Evolutionary conservation across 164 flowering plant species (phyloP).

Genomic region (Vitis riparia): DNA sequence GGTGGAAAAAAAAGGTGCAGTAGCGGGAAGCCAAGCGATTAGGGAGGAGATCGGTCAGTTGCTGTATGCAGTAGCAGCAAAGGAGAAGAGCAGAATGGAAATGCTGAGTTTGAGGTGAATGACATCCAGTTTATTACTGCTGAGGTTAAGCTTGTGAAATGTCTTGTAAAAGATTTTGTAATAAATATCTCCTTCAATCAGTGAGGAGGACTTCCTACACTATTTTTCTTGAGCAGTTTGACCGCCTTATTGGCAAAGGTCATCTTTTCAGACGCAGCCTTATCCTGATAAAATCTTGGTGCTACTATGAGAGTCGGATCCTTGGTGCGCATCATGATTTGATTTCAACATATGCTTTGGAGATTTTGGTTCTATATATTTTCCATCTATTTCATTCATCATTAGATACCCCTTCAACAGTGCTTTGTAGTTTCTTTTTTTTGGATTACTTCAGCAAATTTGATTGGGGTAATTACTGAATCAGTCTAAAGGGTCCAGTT

Average conservation of each 20-base stretch:
- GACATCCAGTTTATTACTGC: too few relatives aligned
- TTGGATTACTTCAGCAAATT: slow-evolving; percentile 52
- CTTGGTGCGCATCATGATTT: slow-evolving; percentile 64
- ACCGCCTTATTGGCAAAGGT: slow-evolving; percentile 34
- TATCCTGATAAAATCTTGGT: slow-evolving; percentile 61
- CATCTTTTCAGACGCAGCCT: slow-evolving; percentile 63
- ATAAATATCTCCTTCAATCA: slow-evolving; percentile 84
- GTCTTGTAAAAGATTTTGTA: slow-evolving; percentile 58
- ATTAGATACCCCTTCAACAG: slow-evolving; percentile 34
- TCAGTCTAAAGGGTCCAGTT: slow-evolving; percentile 54
- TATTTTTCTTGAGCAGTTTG: slow-evolving; percentile 66
- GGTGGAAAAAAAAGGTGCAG: too few relatives aligned
- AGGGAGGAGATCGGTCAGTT: too few relatives aligned
- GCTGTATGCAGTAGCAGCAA: too few relatives aligned
- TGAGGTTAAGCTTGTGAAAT: slow-evolving; percentile 87
- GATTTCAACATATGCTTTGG: slow-evolving; percentile 67
- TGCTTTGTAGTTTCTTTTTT: slow-evolving; percentile 41
- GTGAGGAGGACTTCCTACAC: slow-evolving; percentile 68
- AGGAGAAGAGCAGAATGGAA: too few relatives aligned
- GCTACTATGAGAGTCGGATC: slow-evolving; percentile 64
- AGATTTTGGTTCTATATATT: slow-evolving; percentile 47
- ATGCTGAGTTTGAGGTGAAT: too few relatives aligned
- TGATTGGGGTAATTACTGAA: slow-evolving; percentile 59
- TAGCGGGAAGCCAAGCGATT: too few relatives aligned
- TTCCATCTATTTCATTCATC: slow-evolving; percentile 49